Evolutionary conservation across 1,284 basidiomycete genomes (phyloP).

Genomic region (Ustilago cynodontis): DNA sequence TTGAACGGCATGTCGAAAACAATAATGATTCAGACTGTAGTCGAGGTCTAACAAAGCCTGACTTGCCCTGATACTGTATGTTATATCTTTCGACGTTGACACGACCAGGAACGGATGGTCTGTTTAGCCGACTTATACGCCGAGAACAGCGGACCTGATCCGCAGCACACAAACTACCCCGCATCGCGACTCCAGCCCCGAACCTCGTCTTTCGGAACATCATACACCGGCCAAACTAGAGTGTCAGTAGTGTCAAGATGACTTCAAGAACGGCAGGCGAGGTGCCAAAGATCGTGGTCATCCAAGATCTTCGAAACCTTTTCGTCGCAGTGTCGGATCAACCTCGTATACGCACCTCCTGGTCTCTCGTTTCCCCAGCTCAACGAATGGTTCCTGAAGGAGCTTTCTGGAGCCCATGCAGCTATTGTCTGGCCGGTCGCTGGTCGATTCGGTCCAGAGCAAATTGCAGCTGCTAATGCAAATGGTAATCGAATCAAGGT

Average conservation of each 20-base stretch:
- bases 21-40: too few species aligned
- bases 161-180: too few species aligned
- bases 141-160: too few species aligned
- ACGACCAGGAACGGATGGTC: too few species aligned
- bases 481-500: slow-evolving; percentile 7
- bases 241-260: neutral
- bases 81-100: too few species aligned
- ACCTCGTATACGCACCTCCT: slow-evolving; percentile 17
- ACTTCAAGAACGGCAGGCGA: neutral
- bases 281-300: slow-evolving; percentile 27
- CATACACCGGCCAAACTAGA: too few species aligned
- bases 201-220: neutral
- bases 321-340: slow-evolving; percentile 11
- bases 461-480: slow-evolving; percentile 15
- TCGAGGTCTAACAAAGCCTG: too few species aligned
- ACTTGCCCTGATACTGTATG: too few species aligned
- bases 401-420: slow-evolving; percentile 21
- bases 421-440: slow-evolving; percentile 29
- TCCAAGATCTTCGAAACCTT: slow-evolving; percentile 22
- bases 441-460: slow-evolving; percentile 16
- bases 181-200: neutral
- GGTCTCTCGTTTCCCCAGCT: slow-evolving; percentile 11
- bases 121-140: too few species aligned
- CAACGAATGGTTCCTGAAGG: slow-evolving; percentile 19
- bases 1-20: too few species aligned